Evolutionary conservation across 108 stramenopile species (phyloP).

Genomic region (Nitzschia sp.): DNA sequence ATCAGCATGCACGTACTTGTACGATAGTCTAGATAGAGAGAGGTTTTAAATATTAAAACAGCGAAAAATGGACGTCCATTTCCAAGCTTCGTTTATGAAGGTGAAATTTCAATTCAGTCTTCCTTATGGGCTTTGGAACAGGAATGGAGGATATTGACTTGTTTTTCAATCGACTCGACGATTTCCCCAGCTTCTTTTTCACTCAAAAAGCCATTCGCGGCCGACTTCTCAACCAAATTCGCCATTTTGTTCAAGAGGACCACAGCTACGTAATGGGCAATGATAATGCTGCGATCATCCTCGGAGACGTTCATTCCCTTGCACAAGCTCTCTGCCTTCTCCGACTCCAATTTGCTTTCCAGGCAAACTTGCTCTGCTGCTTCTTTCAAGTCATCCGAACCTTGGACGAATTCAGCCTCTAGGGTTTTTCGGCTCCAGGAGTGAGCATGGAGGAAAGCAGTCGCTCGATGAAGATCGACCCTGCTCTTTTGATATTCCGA

Average conservation of each 20-base stretch:
- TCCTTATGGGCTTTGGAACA: no score
- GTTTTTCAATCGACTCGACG: constrained; percentile 51
- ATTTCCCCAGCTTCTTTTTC: constrained; percentile 59
- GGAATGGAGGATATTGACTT: constrained; percentile 15
- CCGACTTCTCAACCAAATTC: constrained; percentile 41
- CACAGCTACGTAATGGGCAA: constrained; percentile 65
- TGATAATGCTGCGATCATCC: constrained; percentile 44
- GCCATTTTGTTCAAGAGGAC: constrained; percentile 53
- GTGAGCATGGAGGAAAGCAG: constrained; percentile 47
- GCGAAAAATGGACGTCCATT: no score
- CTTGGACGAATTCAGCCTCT: constrained; percentile 38
- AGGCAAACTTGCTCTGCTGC: constrained; percentile 53
- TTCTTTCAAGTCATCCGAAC: constrained; percentile 32
- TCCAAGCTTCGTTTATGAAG: no score
- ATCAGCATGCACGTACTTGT: no score
- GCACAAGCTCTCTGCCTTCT: constrained; percentile 37
- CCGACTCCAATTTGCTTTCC: constrained; percentile 50
- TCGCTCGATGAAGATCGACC: constrained; percentile 25
- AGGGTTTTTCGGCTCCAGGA: constrained; percentile 35
- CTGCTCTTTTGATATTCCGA: background rate
- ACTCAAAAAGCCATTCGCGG: constrained; percentile 51
- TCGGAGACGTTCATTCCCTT: constrained; percentile 29
- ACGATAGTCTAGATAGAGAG: no score
- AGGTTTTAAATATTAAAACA: no score
- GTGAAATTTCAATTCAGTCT: no score